phyloP scores from a whole-genome alignment of 192 early-diverging fungal species.

The Podila clonocystis region DNA sequence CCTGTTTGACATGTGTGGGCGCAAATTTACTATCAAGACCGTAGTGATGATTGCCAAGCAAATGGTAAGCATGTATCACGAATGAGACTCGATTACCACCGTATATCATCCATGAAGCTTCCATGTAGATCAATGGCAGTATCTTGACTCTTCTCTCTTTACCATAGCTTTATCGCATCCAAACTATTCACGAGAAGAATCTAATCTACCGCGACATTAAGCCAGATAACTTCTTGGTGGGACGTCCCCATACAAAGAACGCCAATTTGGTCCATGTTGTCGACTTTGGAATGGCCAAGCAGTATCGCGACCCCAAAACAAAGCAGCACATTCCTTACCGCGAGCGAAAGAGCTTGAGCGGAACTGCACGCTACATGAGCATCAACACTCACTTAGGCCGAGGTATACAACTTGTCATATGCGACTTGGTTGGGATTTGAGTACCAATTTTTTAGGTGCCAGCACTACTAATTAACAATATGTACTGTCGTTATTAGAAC shows the following conservation, averaged over 20 bases:
- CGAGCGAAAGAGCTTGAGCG: slow-evolving; percentile 93
- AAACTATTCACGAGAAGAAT: slow-evolving; percentile 93
- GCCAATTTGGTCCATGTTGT: slow-evolving; percentile 85
- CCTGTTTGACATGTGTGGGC: slow-evolving; percentile 92
- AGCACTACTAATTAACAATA: too few species aligned
- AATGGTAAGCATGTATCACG: slow-evolving; percentile 69
- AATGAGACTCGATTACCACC: too few species aligned
- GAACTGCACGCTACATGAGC: slow-evolving; percentile 98
- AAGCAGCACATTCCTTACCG: slow-evolving; percentile 98
- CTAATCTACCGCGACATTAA: slow-evolving; percentile 98
- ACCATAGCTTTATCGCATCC: slow-evolving; percentile 74
- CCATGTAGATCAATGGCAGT: too few species aligned
- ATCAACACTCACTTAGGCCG: slow-evolving; percentile 98
- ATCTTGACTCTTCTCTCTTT: neutral
- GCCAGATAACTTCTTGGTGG: slow-evolving; percentile 97
- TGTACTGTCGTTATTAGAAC: slow-evolving; percentile 64
- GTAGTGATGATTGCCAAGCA: slow-evolving; percentile 94
- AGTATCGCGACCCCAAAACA: slow-evolving; percentile 96
- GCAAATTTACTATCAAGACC: slow-evolving; percentile 91
- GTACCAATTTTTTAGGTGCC: neutral
- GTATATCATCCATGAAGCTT: too few species aligned
- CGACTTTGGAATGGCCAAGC: slow-evolving; percentile 99
- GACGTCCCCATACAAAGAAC: slow-evolving; percentile 70
- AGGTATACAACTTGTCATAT: slow-evolving; percentile 56
- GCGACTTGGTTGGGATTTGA: neutral